Percentiles rank a stretch among this genome's conserved stretches.
Evolutionary conservation across 805 yeast species (phyloP).

Genomic region (Sugiyamaella floridensis): DNA sequence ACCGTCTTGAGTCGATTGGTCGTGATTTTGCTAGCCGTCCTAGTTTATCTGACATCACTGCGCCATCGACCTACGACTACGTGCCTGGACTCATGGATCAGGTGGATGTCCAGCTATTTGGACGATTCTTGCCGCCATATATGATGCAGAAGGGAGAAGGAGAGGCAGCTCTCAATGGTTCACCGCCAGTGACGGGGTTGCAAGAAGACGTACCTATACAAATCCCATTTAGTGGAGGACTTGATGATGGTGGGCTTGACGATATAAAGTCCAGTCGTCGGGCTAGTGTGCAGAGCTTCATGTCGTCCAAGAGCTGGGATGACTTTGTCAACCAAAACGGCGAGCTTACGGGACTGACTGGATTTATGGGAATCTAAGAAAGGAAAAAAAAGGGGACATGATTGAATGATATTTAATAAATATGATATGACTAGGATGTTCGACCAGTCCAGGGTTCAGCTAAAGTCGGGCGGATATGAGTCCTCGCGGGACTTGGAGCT

Average conservation of each 20-base stretch:
- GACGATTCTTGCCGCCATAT: slow-evolving; percentile 75
- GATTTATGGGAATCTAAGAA: slow-evolving; percentile 8
- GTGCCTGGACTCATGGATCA: slow-evolving; percentile 82
- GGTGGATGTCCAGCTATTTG: slow-evolving; percentile 78
- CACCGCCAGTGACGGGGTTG: too few relatives aligned
- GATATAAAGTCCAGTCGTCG: not conserved
- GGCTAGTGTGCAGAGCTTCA: slow-evolving; percentile 3
- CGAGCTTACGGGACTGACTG: slow-evolving; percentile 20
- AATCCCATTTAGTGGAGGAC: too few relatives aligned
- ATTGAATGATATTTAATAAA: not conserved
- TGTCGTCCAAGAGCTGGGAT: slow-evolving; percentile 19
- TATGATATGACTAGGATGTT: not conserved
- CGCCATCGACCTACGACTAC: slow-evolving; percentile 33
- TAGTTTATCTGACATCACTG: not conserved
- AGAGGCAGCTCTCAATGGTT: not conserved
- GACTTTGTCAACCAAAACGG: slow-evolving; percentile 18
- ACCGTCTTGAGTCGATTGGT: slow-evolving; percentile 4
- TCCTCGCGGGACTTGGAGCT: not conserved
- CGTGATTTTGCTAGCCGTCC: not conserved
- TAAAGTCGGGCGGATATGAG: not conserved
- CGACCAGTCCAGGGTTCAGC: not conserved
- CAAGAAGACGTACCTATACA: too few relatives aligned
- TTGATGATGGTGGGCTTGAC: not conserved
- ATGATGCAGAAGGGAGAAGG: slow-evolving; percentile 41
- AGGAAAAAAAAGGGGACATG: not conserved